A percentile compares a stretch with the other conserved stretches of the same genome.
Conservation (phyloP, 2,329 filamentous ascomycete species). For the Penicillium fuscoglaucum region DNA sequence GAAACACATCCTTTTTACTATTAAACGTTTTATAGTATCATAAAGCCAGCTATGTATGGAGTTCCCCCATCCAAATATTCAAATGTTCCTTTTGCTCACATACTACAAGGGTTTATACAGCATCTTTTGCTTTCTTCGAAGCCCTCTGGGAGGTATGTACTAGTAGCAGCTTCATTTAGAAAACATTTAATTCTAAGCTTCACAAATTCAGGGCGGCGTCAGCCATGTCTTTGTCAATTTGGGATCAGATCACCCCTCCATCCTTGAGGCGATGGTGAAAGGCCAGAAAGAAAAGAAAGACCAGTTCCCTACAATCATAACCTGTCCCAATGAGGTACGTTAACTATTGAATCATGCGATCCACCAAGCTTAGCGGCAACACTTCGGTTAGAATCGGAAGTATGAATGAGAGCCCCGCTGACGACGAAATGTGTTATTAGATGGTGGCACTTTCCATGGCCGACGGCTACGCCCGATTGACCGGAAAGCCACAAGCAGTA, state of each 20-base stretch:
- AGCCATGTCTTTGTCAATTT: constrained; percentile 56
- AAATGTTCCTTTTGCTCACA: neutral
- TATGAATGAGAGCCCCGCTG: neutral
- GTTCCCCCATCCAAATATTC: neutral
- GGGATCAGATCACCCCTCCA: constrained; percentile 66
- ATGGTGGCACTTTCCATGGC: constrained; percentile 86
- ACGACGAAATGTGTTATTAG: constrained; percentile 40
- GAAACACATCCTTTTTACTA: neutral
- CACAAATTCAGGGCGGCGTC: constrained; percentile 45
- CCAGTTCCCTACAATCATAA: constrained; percentile 71
- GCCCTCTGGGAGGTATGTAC: constrained; percentile 71
- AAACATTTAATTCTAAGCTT: neutral
- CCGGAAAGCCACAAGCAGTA: constrained; percentile 71
- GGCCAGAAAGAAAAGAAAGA: constrained; percentile 66
- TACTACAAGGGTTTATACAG: constrained; percentile 56
- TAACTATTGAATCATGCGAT: constrained; percentile 1
- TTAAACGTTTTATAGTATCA: neutral
- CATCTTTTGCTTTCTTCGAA: constrained; percentile 81
- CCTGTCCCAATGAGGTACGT: constrained; percentile 73
- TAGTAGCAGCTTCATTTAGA: neutral
- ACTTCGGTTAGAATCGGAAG: constrained; percentile 14
- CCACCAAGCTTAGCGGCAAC: neutral
- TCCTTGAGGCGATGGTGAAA: constrained; percentile 78
- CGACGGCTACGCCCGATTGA: constrained; percentile 74
- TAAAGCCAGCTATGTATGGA: constrained; percentile 6